Base-by-base conservation (phyloP, 306 rosid genomes). In the Crotalaria pallida region DNA sequence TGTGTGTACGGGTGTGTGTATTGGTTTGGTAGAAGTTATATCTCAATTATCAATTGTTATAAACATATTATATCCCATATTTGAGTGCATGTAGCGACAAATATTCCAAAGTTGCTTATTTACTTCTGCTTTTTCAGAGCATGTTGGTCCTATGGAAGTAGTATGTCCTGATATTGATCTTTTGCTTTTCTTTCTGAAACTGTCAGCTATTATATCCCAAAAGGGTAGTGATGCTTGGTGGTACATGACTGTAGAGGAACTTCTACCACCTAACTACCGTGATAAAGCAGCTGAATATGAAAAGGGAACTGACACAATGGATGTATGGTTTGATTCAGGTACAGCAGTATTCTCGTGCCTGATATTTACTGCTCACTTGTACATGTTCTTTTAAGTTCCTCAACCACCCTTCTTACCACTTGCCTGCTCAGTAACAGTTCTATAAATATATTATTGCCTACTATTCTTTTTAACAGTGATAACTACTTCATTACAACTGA, bases 151-250 rank as follows among this genome's bases (percentile, higher is more conserved):
- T 50, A 6, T 44, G 40, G 69, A 72, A 36, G 16, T 55, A 41
- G 66, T 49, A 34, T 27, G 22, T 57, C 16, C 67, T 67, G 56
- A 67, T 50, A 56, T 33, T 63, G 31, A 57, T 77, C 61, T 66
- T 48, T 59, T 71, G 31, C 52, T 71, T 69, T 76, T 59, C 24
- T 73, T 77, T 80, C 51, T 71, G 82, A 15, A 26, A 40, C 17
- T 47, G 68, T 74, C 89, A 95, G 97, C 91, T 70, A 87, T 95
- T 81, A 79, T 95, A 72, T 83, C 97, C 45, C 83, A 84, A 73
- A 95, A 86, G 89, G 99, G 99, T 67, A 89, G 99, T 80, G 99
- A 95, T 82, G 99, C 97, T 40, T 95, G 99, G 99, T 95, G 99
- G 97, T 87, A 87, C 85, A 87, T 95, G 97, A 84, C 76, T 72